Evolutionary conservation across 2,329 filamentous ascomycete species (phyloP).

Genomic region (Cladophialophora exuberans): DNA sequence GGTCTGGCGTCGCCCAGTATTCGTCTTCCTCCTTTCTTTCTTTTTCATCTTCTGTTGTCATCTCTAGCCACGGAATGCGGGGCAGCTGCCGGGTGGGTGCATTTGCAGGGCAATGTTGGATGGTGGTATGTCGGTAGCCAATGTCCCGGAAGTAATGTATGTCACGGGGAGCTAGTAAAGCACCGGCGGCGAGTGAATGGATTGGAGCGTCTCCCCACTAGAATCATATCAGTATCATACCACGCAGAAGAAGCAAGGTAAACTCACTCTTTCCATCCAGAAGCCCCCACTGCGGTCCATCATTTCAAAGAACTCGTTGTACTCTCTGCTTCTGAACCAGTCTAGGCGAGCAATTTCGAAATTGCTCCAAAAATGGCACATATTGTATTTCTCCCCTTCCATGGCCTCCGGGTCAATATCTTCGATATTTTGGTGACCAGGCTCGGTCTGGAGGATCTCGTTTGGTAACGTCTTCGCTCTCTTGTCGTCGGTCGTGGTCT

Average conservation of each 20-base stretch:
- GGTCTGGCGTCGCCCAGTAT: slow-evolving; percentile 90
- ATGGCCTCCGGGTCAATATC: slow-evolving; percentile 89
- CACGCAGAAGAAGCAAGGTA: slow-evolving; percentile 11
- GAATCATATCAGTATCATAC: slow-evolving; percentile 34
- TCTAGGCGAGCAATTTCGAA: slow-evolving; percentile 95
- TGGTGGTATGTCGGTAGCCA: slow-evolving; percentile 96
- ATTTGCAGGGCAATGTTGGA: slow-evolving; percentile 97
- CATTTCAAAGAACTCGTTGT: slow-evolving; percentile 97
- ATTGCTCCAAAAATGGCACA: slow-evolving; percentile 99
- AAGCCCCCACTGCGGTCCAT: slow-evolving; percentile 98
- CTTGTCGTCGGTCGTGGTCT: slow-evolving; percentile 56
- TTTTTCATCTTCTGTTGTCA: slow-evolving; percentile 78
- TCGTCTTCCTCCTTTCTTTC: slow-evolving; percentile 88
- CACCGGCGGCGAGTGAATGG: slow-evolving; percentile 92
- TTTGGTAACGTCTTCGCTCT: slow-evolving; percentile 75
- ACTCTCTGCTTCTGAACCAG: slow-evolving; percentile 97
- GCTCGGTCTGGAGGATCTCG: slow-evolving; percentile 77
- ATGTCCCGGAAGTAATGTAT: slow-evolving; percentile 99
- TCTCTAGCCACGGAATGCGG: slow-evolving; percentile 78
- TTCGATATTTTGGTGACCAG: slow-evolving; percentile 69
- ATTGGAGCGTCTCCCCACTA: slow-evolving; percentile 99
- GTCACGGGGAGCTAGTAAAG: slow-evolving; percentile 76
- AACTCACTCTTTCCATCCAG: slow-evolving; percentile 95
- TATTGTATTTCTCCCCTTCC: slow-evolving; percentile 98
- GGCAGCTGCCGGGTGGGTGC: slow-evolving; percentile 85